A percentile compares a stretch with the other conserved stretches of the same genome.
phyloP scores from a whole-genome alignment of 2,329 filamentous ascomycete genomes.

The Geosmithia putterillii region DNA sequence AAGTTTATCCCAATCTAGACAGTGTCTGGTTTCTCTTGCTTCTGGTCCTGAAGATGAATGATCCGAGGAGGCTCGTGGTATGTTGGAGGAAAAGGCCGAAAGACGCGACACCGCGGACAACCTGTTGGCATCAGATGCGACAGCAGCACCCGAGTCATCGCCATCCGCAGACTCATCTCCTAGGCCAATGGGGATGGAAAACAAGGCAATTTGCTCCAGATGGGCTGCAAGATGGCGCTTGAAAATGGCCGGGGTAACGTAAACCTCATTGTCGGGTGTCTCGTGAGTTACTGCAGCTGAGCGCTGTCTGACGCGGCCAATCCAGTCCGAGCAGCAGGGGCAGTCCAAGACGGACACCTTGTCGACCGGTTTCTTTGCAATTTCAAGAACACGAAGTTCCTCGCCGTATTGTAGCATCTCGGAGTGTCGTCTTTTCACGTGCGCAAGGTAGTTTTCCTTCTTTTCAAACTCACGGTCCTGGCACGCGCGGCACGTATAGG shows the following conservation, averaged over 20 bases:
- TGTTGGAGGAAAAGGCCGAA: too few species aligned
- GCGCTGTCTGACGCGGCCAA: neutral
- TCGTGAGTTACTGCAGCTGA: neutral
- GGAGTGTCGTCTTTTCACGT: too few species aligned
- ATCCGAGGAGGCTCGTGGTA: too few species aligned
- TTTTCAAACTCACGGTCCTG: neutral
- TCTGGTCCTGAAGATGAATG: too few species aligned
- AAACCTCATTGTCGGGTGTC: neutral
- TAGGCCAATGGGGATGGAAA: neutral
- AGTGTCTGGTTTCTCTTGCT: too few species aligned
- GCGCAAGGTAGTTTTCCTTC: too few species aligned
- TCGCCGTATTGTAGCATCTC: neutral
- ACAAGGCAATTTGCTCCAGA: constrained; percentile 2
- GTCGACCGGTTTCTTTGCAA: neutral
- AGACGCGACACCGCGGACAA: too few species aligned
- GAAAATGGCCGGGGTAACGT: neutral
- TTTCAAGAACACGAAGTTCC: neutral
- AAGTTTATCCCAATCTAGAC: too few species aligned
- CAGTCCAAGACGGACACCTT: constrained; percentile 1
- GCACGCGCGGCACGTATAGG: constrained; percentile 1
- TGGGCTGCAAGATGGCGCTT: constrained; percentile 1
- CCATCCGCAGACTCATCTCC: too few species aligned
- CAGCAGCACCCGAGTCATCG: too few species aligned
- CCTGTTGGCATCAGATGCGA: too few species aligned
- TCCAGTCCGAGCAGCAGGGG: constrained; percentile 3